Evolutionary conservation across 2,329 filamentous ascomycete species (phyloP).

Genomic region (Plectosphaerella sp.): DNA sequence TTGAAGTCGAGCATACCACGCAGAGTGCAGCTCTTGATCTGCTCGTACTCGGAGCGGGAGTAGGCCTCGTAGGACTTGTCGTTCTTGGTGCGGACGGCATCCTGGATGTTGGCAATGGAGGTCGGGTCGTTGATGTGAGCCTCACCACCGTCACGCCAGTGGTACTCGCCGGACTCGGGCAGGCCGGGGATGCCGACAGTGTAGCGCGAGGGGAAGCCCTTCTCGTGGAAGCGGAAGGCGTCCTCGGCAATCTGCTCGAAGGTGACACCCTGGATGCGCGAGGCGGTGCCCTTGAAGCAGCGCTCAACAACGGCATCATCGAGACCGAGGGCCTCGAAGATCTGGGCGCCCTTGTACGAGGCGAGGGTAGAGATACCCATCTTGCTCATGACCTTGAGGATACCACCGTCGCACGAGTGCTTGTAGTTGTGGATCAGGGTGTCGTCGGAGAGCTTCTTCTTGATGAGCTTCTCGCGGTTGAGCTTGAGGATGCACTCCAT

Average conservation of each 20-base stretch:
- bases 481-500: conserved; percentile 98
- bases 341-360: conserved; percentile 96
- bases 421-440: conserved; percentile 93
- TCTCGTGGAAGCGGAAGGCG: conserved; percentile 91
- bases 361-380: conserved; percentile 98
- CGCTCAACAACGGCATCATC: conserved; percentile 89
- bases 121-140: conserved; percentile 92
- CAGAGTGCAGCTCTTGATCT: conserved; percentile 93
- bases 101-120: conserved; percentile 94
- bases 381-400: conserved; percentile 98
- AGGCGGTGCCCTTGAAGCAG: conserved; percentile 92
- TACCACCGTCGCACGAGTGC: conserved; percentile 92
- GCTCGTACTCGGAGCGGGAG: conserved; percentile 87
- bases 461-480: conserved; percentile 86
- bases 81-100: conserved; percentile 94
- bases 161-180: conserved; percentile 91
- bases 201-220: conserved; percentile 77
- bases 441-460: conserved; percentile 80
- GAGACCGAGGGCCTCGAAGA: conserved; percentile 92
- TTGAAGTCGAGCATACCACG: conserved; percentile 94
- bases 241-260: conserved; percentile 93
- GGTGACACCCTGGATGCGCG: conserved; percentile 88
- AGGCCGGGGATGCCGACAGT: conserved; percentile 76
- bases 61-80: conserved; percentile 98
- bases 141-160: conserved; percentile 96